Conservation (phyloP, 495 filamentous ascomycete genomes). For the Sporormia fimetaria region DNA sequence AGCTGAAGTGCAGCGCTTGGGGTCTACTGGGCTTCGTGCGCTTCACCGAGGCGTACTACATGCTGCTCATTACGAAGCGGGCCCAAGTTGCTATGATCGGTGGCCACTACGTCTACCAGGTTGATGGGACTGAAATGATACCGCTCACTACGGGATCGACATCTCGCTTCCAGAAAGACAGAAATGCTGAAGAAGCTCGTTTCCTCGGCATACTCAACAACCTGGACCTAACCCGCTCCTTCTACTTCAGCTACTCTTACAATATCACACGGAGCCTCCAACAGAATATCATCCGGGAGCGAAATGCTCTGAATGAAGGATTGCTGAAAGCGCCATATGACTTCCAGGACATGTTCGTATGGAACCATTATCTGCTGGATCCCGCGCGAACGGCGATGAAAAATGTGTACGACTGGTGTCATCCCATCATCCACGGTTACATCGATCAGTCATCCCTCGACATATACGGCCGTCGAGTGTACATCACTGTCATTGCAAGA, state of each 20-base stretch:
- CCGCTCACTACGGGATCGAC: slow-evolving; percentile 57
- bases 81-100: slow-evolving; percentile 93
- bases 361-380: slow-evolving; percentile 82
- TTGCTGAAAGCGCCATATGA: slow-evolving; percentile 45
- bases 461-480: slow-evolving; percentile 57
- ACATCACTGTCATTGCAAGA: slow-evolving; percentile 87
- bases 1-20: slow-evolving; percentile 82
- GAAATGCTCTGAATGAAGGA: slow-evolving; percentile 55
- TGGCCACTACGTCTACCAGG: slow-evolving; percentile 88
- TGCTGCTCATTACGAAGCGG: slow-evolving; percentile 91
- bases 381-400: slow-evolving; percentile 61
- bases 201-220: slow-evolving; percentile 84
- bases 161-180: slow-evolving; percentile 61
- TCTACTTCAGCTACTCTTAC: slow-evolving; percentile 98
- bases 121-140: slow-evolving; percentile 90
- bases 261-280: slow-evolving; percentile 89
- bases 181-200: slow-evolving; percentile 77
- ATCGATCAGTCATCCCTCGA: slow-evolving; percentile 56
- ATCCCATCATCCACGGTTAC: slow-evolving; percentile 92
- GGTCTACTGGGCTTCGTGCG: slow-evolving; percentile 88
- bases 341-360: slow-evolving; percentile 92
- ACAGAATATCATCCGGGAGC: slow-evolving; percentile 78
- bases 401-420: slow-evolving; percentile 86
- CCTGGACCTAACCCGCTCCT: slow-evolving; percentile 76
- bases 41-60: slow-evolving; percentile 95